Evolutionary conservation across 331 rosid species (phyloP), one percentile per base, ranked within the genome.

Genomic region (Rosa hybrid): DNA sequence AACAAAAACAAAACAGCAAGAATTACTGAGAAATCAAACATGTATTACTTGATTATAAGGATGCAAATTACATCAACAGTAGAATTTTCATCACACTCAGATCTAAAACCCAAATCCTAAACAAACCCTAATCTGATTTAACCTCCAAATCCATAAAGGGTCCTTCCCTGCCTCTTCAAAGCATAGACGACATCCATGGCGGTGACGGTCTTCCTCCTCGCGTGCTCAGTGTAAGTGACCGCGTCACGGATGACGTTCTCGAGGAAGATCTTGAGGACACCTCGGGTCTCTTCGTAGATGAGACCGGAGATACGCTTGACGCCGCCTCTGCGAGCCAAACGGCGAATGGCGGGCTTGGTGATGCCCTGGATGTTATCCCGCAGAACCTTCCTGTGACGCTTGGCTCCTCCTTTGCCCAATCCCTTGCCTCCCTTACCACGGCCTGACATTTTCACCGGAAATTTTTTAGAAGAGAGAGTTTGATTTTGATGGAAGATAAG

Each of bases 141-240:
- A 65, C 71, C 71, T 3, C 71, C 71, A 39, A 67, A 67, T 0
- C 71, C 71, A 0, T 67, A 67, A 4, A 67, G 71, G 71, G 71
- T 67, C 71, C 71, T 67, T 38, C 71, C 71, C 2, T 67, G 71
- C 14, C 71, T 72, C 76, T 72, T 72, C 3, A 72, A 1, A 10
- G 76, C 76, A 23, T 72, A 72, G 18, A 72, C 76, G 41, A 72
- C 76, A 4, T 72, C 76, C 76, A 72, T 72, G 54, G 76, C 76
- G 2, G 76, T 67, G 23, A 67, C 71, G 0, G 71, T 67, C 71
- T 67, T 67, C 71, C 71, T 67, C 1, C 71, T 2, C 0, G 71
- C 71, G 48, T 67, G 71, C 48, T 67, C 71, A 0, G 71, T 67
- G 14, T 67, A 67, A 0, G 71, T 67, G 13, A 67, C 71, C 7